Evolutionary conservation across 2,329 filamentous ascomycete genomes (phyloP).

Genomic region (Cladosporium sp.): DNA sequence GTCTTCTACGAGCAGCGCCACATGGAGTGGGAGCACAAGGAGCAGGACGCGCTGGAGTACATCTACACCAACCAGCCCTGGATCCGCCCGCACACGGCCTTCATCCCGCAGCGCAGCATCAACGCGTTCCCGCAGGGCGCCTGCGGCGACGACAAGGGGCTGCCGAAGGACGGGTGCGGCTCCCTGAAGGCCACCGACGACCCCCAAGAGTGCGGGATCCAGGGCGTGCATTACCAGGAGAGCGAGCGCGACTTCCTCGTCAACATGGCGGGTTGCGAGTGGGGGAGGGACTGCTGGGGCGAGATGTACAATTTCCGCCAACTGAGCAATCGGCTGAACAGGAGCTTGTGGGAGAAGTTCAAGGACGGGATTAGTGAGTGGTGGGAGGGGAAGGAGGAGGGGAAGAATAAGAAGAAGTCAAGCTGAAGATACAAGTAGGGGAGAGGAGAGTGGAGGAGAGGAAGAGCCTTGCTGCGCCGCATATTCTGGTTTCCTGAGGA

Average conservation of each 20-base stretch:
- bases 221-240: constrained; percentile 72
- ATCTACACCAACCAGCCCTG: constrained; percentile 88
- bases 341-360: constrained; percentile 68
- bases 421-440: neutral
- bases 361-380: constrained; percentile 34
- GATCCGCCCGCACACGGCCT: constrained; percentile 81
- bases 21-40: constrained; percentile 98
- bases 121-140: constrained; percentile 92
- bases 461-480: no score
- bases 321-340: constrained; percentile 83
- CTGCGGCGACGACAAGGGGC: constrained; percentile 69
- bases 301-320: constrained; percentile 96
- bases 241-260: constrained; percentile 86
- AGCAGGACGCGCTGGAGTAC: constrained; percentile 91
- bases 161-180: constrained; percentile 47
- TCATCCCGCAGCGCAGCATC: constrained; percentile 83
- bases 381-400: constrained; percentile 22
- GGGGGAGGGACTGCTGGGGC: constrained; percentile 93
- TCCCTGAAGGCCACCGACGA: constrained; percentile 14
- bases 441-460: no score
- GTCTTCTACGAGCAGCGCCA: constrained; percentile 97
- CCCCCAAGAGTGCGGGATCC: constrained; percentile 26
- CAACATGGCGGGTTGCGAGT: constrained; percentile 98
- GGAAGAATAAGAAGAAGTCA: constrained; percentile 13
- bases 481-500: no score